Evolutionary conservation across 176 grass and related monocot genomes (phyloP), one percentile per base, ranked within the genome.

Genomic region (Zizania latifolia): DNA sequence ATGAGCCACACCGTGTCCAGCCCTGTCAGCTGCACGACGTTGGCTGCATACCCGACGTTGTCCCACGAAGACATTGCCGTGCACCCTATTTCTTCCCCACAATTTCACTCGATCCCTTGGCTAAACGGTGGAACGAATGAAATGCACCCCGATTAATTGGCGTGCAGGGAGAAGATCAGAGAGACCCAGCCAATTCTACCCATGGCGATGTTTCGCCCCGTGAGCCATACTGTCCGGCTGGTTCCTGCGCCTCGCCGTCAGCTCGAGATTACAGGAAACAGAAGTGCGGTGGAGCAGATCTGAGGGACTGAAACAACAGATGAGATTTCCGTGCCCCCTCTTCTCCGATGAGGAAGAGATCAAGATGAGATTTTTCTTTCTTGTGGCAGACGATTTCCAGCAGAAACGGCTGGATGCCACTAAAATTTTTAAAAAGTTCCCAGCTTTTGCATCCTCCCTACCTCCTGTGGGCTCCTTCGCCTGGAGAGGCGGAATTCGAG

Each of bases 1-100:
- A 99, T 90, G 54, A 99, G 78, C 33, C 77, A 79, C 7, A 82
- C 79, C 21, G 91, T 91, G 71, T 99, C 91, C 12, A 99, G 50
- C 8, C 95, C 95, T 13, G 89, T 87, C 3, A 99, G 82, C 58
- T 99, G 95, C 16, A 85, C 89, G 75, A 90, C 53, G 71, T 45
- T 92, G 12, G 86, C 35, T 5, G 86, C 31, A 22, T 99, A 70
- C 10, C 91, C 94, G 1, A 89, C 11, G 61, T 76, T 76, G 9
- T 82, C 81, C 93, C 86, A 92, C 5, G 75, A 76, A 36, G 88
- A 77, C 92, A 92, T 95, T 62, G 54, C 48, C 23, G 27, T 23
- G 10, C 23, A 26, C 39, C 17, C 43, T 50, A 3, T 28, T n/a
- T 57, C 15, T 17, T 15, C 34, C 46, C 6, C 33, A 29, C 36